These are phyloP conservation scores for Chalciporus chontae DNA, from an alignment of 768 basidiomycete species.

Conservation along the genomic window DNA sequence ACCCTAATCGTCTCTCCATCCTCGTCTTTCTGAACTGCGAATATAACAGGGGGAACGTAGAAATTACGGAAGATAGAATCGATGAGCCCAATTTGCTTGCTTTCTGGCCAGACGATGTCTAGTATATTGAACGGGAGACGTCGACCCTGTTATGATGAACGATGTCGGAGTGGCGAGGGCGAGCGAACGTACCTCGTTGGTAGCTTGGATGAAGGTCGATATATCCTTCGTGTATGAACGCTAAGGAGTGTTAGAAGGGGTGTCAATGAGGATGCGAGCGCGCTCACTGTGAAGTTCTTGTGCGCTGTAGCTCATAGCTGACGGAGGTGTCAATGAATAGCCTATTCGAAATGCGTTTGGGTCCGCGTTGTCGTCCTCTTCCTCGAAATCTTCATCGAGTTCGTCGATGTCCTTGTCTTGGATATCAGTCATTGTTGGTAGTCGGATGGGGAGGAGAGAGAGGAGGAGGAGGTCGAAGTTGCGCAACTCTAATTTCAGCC, in stretches of 20 bases:
- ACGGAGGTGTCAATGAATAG: conserved; percentile 39
- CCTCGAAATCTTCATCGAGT: conserved; percentile 42
- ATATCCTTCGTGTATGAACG: conserved; percentile 60
- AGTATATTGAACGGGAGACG: not conserved
- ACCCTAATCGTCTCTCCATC: conserved; percentile 39
- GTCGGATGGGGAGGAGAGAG: not conserved
- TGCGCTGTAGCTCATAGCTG: conserved; percentile 41
- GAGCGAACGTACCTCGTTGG: conserved; percentile 54
- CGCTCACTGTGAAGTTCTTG: conserved; percentile 44
- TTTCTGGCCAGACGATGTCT: conserved; percentile 77
- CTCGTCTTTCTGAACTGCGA: conserved; percentile 39
- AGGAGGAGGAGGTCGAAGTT: not conserved
- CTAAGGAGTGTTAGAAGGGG: conserved; percentile 31
- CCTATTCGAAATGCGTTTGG: conserved; percentile 42
- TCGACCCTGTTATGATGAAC: conserved; percentile 1
- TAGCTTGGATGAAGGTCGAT: conserved; percentile 73
- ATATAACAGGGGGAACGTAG: conserved; percentile 51
- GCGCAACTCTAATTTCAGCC: conserved; percentile 2
- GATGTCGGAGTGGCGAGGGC: not conserved
- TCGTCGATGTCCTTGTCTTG: conserved; percentile 45
- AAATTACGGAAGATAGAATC: conserved; percentile 53
- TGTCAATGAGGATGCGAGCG: not conserved
- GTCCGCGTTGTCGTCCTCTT: conserved; percentile 37
- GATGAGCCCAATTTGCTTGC: conserved; percentile 56
- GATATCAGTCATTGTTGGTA: conserved; percentile 15